Evolutionary conservation across 257 asterid genomes (phyloP).

Genomic region (Primulina eburnea): DNA sequence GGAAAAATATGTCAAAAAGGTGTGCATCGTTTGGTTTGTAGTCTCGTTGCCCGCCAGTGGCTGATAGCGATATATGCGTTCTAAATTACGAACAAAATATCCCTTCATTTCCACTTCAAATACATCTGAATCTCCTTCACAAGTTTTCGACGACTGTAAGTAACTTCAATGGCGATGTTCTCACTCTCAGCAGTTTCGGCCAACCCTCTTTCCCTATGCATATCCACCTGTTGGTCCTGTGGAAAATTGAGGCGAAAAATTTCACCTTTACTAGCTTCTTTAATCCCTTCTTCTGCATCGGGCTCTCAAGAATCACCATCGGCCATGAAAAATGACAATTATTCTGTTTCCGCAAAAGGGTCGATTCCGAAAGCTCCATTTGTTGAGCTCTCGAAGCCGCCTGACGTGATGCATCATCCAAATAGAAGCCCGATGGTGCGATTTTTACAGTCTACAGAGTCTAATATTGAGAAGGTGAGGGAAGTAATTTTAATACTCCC

Average conservation of each 20-base stretch:
- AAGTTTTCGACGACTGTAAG: background rate
- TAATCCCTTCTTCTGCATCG: conserved; percentile 36
- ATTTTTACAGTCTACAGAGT: conserved; percentile 56
- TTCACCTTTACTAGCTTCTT: conserved; percentile 34
- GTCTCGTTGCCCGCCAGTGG: too few relatives aligned
- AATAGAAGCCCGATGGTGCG: conserved; percentile 50
- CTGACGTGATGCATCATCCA: conserved; percentile 37
- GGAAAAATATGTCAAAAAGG: too few relatives aligned
- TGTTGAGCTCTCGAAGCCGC: conserved; percentile 37
- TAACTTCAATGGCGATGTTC: conserved; percentile 49
- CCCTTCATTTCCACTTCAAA: too few relatives aligned
- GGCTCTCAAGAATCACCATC: conserved; percentile 48
- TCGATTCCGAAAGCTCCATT: conserved; percentile 30
- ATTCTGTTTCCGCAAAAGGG: conserved; percentile 29
- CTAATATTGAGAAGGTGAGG: conserved; percentile 65
- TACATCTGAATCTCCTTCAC: background rate
- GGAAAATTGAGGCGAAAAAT: conserved; percentile 22
- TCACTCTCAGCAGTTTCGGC: conserved; percentile 35
- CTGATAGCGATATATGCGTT: too few relatives aligned
- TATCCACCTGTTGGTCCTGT: conserved; percentile 25
- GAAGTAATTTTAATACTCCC: background rate
- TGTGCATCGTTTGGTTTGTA: too few relatives aligned
- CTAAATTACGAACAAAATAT: too few relatives aligned
- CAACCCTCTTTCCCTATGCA: conserved; percentile 34
- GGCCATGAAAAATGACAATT: conserved; percentile 32